Evolutionary conservation across 192 early-diverging fungal species (phyloP).

Genomic region (Backusella sp.): DNA sequence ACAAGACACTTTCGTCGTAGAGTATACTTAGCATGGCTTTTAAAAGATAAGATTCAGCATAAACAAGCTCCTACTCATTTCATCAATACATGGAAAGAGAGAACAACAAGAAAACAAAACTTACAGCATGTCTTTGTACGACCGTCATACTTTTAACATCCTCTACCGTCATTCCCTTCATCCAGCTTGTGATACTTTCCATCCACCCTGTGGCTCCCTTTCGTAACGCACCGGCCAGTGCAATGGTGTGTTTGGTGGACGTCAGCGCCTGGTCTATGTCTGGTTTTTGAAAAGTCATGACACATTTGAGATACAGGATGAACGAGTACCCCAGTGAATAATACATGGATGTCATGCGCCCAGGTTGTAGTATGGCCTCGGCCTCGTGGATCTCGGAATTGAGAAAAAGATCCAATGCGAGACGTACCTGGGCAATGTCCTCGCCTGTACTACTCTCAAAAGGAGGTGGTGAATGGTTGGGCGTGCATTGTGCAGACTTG

Average conservation of each 20-base stretch:
- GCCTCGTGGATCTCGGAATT: conserved; percentile 71
- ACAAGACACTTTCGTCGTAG: conserved; percentile 72
- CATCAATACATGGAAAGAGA: too few species aligned
- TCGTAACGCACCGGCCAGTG: conserved; percentile 57
- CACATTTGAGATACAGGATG: conserved; percentile 65
- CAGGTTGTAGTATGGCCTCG: conserved; percentile 51
- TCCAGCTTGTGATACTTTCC: conserved; percentile 46
- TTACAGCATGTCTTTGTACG: conserved; percentile 60
- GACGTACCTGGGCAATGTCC: conserved; percentile 43
- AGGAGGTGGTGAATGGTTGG: neutral
- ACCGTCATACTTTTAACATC: conserved; percentile 52
- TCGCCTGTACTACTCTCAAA: neutral
- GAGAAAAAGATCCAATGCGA: conserved; percentile 70
- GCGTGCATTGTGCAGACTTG: neutral
- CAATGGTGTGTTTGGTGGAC: conserved; percentile 58
- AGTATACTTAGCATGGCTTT: conserved; percentile 73
- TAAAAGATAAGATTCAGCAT: conserved; percentile 74
- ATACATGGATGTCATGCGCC: conserved; percentile 55
- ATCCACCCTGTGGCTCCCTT: conserved; percentile 51
- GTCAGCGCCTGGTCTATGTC: conserved; percentile 66
- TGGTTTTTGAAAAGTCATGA: conserved; percentile 75
- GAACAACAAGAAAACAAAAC: neutral
- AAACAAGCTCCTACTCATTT: conserved; percentile 60
- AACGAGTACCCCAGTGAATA: conserved; percentile 68
- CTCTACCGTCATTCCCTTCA: conserved; percentile 39